Conservation (phyloP, 176 grass and related monocot genomes). For the Carex pumila region DNA sequence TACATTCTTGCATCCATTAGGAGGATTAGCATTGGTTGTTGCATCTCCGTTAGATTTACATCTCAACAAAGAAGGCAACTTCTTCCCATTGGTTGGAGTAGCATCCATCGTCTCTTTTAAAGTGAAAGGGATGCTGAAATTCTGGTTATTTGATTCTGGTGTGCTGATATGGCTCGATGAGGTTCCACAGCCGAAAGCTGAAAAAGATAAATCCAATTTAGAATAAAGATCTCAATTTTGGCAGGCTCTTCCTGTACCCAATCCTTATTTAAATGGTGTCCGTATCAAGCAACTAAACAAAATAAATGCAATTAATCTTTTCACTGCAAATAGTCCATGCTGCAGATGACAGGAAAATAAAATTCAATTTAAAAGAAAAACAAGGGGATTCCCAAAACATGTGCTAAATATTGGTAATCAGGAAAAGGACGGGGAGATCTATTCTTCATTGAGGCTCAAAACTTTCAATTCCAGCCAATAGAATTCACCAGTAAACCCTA, state of each 20-base stretch:
- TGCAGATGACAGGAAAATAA: too few species aligned
- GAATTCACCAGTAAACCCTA: background rate
- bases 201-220: background rate
- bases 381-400: background rate
- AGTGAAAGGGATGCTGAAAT: constrained; percentile 24
- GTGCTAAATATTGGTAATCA: too few species aligned
- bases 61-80: constrained; percentile 32
- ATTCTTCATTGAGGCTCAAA: background rate
- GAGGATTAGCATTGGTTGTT: constrained; percentile 31
- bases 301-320: background rate
- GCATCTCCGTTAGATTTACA: constrained; percentile 59
- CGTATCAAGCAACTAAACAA: background rate
- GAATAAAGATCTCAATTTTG: constrained; percentile 7
- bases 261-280: background rate
- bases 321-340: too few species aligned
- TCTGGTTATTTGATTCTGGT: constrained; percentile 22
- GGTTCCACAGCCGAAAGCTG: constrained; percentile 1
- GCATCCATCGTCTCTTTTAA: constrained; percentile 36
- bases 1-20: constrained; percentile 53
- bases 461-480: background rate
- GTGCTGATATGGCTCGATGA: constrained; percentile 23
- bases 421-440: background rate
- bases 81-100: constrained; percentile 38
- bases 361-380: background rate
- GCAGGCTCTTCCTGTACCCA: background rate